A percentile compares a stretch with the other conserved stretches of the same genome.
Conservation (phyloP, 495 filamentous ascomycete genomes). For the Aspergillus nidulans region DNA sequence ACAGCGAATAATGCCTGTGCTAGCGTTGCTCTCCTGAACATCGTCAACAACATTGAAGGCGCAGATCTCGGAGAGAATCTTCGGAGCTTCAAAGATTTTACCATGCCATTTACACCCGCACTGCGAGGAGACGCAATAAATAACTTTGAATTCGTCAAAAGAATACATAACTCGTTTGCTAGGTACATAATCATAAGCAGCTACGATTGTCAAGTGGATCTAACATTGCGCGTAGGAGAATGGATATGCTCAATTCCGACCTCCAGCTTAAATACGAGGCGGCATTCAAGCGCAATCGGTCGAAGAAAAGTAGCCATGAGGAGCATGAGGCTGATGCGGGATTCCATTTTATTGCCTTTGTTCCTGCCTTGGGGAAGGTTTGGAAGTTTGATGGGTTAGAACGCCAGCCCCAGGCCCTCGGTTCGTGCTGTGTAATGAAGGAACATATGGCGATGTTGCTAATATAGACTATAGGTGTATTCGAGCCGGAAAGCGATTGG, state of each 20-base stretch:
- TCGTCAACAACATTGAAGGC: constrained; percentile 73
- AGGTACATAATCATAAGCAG: constrained; percentile 45
- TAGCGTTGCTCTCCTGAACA: constrained; percentile 82
- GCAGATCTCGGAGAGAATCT: constrained; percentile 65
- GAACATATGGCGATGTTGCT: constrained; percentile 1
- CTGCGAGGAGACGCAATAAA: constrained; percentile 70
- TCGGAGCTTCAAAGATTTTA: constrained; percentile 64
- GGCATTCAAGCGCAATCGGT: constrained; percentile 38
- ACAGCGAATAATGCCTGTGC: constrained; percentile 80
- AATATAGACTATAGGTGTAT: constrained; percentile 23
- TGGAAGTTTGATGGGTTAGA: constrained; percentile 93
- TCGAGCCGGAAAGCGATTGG: constrained; percentile 42
- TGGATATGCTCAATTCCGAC: constrained; percentile 77
- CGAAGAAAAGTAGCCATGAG: constrained; percentile 30
- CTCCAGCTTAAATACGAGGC: constrained; percentile 61
- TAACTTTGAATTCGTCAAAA: constrained; percentile 70
- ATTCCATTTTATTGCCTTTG: constrained; percentile 88
- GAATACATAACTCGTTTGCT: constrained; percentile 81
- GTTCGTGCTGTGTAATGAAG: constrained; percentile 36
- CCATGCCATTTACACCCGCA: constrained; percentile 61
- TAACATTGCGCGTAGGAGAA: constrained; percentile 43
- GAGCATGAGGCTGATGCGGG: constrained; percentile 47
- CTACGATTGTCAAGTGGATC: neutral
- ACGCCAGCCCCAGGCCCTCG: constrained; percentile 64
- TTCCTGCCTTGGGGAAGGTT: constrained; percentile 67